These are phyloP conservation scores for Melastoma malabathricum DNA, from an alignment of 345 rosid species.

Conservation along the genomic window DNA sequence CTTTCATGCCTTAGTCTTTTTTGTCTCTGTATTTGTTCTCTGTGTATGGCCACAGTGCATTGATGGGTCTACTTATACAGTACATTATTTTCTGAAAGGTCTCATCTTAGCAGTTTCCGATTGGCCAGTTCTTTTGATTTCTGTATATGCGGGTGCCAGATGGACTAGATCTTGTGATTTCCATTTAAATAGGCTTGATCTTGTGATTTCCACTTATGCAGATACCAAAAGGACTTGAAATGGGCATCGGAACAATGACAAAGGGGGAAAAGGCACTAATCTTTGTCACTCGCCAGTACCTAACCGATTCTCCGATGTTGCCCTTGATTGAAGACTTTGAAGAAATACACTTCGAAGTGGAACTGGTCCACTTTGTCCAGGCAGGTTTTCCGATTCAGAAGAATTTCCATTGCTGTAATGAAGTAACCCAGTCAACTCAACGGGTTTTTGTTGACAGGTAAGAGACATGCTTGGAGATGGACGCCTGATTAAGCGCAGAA, in stretches of 20 bases:
- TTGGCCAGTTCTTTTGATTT: no score
- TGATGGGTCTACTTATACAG: no score
- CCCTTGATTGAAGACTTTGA: constrained; percentile 46
- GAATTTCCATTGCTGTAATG: neutral
- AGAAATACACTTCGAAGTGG: constrained; percentile 88
- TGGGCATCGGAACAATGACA: constrained; percentile 91
- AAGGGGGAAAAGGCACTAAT: constrained; percentile 78
- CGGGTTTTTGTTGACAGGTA: constrained; percentile 37
- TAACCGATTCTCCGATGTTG: constrained; percentile 59
- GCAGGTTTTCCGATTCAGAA: constrained; percentile 15
- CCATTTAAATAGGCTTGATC: neutral
- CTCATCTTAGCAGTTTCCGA: no score
- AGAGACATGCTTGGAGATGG: constrained; percentile 98
- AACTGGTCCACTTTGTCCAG: constrained; percentile 88
- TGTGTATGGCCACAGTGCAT: no score
- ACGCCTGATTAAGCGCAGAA: constrained; percentile 77
- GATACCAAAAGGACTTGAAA: constrained; percentile 97
- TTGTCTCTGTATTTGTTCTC: no score
- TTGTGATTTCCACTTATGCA: constrained; percentile 13
- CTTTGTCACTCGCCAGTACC: constrained; percentile 59
- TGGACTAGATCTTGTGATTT: neutral
- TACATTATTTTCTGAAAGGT: no score
- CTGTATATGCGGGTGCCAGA: neutral
- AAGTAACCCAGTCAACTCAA: no score
- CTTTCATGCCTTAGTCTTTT: no score